phyloP scores from a whole-genome alignment of 768 basidiomycete genomes.

The Polyporus arcularius region DNA sequence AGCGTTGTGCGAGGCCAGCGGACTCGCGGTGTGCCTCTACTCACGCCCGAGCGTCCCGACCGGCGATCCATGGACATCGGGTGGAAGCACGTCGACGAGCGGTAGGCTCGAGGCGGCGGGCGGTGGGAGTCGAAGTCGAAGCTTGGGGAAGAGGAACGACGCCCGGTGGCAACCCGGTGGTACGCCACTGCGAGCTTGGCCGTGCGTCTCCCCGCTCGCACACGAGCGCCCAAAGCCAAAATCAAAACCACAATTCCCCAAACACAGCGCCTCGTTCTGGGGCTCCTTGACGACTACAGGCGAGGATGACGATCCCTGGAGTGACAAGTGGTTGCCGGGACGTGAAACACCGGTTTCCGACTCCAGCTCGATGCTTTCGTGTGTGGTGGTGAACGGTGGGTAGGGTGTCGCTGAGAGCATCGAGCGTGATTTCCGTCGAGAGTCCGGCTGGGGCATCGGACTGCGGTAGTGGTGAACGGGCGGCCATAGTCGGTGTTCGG shows the following conservation, averaged over 20 bases:
- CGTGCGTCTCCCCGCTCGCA: neutral
- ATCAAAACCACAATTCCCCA: neutral
- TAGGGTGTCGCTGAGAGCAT: too few species aligned
- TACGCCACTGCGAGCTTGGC: neutral
- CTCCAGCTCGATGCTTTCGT: too few species aligned
- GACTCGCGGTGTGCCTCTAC: neutral
- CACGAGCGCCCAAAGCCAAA: neutral
- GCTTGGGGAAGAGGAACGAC: neutral
- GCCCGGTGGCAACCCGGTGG: neutral
- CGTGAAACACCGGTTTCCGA: too few species aligned
- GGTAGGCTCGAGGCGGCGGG: neutral
- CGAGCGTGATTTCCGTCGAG: too few species aligned
- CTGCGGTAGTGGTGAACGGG: too few species aligned
- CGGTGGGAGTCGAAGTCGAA: neutral
- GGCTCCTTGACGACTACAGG: too few species aligned
- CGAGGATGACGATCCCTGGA: too few species aligned
- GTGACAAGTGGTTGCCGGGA: too few species aligned
- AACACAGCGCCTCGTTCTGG: neutral
- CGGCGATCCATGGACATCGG: conserved; percentile 18
- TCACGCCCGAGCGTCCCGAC: neutral
- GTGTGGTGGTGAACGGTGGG: too few species aligned
- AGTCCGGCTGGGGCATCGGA: too few species aligned
- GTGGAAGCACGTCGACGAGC: conserved; percentile 11
- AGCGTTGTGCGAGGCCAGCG: neutral
- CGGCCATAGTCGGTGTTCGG: too few species aligned